These are phyloP conservation scores for Acer negundo DNA, from an alignment of 345 rosid species.

Conservation along the genomic window DNA sequence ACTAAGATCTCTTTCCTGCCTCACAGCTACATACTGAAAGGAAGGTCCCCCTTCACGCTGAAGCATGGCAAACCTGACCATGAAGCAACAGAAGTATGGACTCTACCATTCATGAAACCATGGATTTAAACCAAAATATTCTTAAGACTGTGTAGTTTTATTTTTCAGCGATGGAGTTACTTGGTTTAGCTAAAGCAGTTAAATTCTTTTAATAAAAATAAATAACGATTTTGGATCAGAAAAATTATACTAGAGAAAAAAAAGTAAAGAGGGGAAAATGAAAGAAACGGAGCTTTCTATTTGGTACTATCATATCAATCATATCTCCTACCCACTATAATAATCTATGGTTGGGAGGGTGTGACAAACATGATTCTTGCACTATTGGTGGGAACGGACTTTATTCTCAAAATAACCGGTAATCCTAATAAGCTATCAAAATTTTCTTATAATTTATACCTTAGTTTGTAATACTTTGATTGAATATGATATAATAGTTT, in stretches of 20 bases:
- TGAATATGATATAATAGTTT: background rate
- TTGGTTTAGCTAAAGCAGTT: background rate
- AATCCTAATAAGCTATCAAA: background rate
- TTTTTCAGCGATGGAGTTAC: background rate
- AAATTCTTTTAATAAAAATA: background rate
- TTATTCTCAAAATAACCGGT: background rate
- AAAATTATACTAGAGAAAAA: background rate
- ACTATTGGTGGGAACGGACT: background rate
- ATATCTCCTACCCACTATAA: background rate
- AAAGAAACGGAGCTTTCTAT: conserved; percentile 10
- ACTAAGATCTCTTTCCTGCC: conserved; percentile 20
- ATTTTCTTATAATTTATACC: background rate
- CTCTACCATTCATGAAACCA: conserved; percentile 1
- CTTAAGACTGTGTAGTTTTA: conserved; percentile 2
- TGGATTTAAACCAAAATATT: background rate
- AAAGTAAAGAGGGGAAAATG: background rate
- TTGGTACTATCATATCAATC: background rate
- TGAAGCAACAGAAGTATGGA: conserved; percentile 79
- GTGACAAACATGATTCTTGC: background rate
- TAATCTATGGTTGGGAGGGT: background rate
- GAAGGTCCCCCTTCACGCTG: conserved; percentile 70
- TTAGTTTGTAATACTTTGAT: background rate
- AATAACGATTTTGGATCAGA: background rate
- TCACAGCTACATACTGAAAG: conserved; percentile 78
- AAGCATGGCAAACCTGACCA: conserved; percentile 93